Evolutionary conservation across 352 stramenopile species (phyloP).

Genomic region (Phytophthora capsici): DNA sequence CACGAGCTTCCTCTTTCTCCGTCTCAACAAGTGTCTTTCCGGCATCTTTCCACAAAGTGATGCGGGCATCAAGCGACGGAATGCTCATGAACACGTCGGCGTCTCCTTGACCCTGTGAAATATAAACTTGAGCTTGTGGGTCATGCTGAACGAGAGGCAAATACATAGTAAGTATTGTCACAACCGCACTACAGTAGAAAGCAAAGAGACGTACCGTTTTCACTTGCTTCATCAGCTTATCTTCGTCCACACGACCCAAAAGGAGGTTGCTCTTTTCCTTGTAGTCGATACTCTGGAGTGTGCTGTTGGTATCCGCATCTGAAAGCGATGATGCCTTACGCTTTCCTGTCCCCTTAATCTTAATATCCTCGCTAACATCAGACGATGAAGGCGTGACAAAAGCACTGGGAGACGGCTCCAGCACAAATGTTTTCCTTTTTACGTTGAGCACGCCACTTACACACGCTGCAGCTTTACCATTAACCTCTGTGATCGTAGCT

Average conservation of each 20-base stretch:
- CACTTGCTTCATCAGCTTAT: constrained; percentile 78
- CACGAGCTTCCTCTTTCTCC: constrained; percentile 73
- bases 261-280: constrained; percentile 66
- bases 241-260: constrained; percentile 79
- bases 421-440: constrained; percentile 65
- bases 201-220: constrained; percentile 55
- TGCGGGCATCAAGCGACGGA: constrained; percentile 69
- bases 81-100: constrained; percentile 87
- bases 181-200: neutral
- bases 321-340: constrained; percentile 30
- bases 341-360: constrained; percentile 37
- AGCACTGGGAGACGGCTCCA: constrained; percentile 39
- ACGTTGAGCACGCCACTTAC: constrained; percentile 66
- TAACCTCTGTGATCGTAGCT: constrained; percentile 69
- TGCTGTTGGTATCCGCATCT: constrained; percentile 19
- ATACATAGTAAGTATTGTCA: neutral
- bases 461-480: constrained; percentile 68
- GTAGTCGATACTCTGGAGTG: constrained; percentile 56
- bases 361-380: constrained; percentile 19
- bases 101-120: constrained; percentile 80
- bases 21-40: constrained; percentile 85
- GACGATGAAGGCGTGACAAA: neutral
- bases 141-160: constrained; percentile 55
- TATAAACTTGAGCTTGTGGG: constrained; percentile 70
- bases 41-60: constrained; percentile 80